Evolutionary conservation across 2,329 filamentous ascomycete species (phyloP).

Genomic region (Cladophialophora exuberans): DNA sequence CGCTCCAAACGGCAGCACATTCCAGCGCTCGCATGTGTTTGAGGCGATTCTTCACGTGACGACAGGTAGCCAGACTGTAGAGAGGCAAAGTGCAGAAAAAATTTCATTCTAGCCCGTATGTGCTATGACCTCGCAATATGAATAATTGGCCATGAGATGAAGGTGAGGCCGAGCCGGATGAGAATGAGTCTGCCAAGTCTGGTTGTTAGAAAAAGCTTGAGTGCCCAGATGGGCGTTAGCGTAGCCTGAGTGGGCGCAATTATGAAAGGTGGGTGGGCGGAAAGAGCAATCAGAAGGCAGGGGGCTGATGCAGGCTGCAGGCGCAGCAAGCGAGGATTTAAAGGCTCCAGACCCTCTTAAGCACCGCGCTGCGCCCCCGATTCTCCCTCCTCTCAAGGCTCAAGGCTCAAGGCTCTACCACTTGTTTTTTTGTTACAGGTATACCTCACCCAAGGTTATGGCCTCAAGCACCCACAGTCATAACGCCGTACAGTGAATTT

Average conservation of each 20-base stretch:
- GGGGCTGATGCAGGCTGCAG: constrained; percentile 20
- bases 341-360: constrained; percentile 30
- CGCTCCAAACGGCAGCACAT: no score
- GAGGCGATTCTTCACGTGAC: no score
- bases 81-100: neutral
- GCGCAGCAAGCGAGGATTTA: constrained; percentile 32
- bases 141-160: neutral
- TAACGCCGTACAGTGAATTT: no score
- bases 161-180: neutral
- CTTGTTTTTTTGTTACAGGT: neutral
- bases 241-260: constrained; percentile 5
- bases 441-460: no score
- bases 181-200: constrained; percentile 5
- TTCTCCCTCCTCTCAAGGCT: no score
- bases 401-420: neutral
- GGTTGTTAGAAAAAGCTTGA: constrained; percentile 21
- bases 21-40: no score
- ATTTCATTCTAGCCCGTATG: neutral
- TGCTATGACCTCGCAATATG: neutral
- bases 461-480: no score
- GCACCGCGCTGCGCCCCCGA: constrained; percentile 26
- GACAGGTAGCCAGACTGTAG: no score
- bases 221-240: constrained; percentile 11
- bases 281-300: constrained; percentile 27
- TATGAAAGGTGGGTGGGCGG: constrained; percentile 9